A percentile compares a stretch with the other conserved stretches of the same genome.
These are phyloP conservation scores for Sphaerulina vaccinii DNA, from an alignment of 2,329 filamentous ascomycete species.

Conservation along the genomic window DNA sequence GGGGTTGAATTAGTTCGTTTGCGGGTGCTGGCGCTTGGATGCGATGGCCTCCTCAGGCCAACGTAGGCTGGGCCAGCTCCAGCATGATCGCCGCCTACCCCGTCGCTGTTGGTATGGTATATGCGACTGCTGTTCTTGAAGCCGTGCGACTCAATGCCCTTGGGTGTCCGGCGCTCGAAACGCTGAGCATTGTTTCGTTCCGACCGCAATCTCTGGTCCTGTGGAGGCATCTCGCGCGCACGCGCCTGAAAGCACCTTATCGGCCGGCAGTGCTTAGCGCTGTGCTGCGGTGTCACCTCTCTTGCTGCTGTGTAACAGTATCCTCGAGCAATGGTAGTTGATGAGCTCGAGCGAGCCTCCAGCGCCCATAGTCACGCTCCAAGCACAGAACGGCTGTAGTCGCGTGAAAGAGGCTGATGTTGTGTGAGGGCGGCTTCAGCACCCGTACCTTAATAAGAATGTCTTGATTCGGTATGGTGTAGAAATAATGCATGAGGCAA, in stretches of 20 bases:
- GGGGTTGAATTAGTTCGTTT: conserved; percentile 6
- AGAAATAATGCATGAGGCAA: background rate
- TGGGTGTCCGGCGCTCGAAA: background rate
- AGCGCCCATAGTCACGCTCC: background rate
- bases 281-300: conserved; percentile 6
- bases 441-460: too few species aligned
- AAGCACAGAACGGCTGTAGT: too few species aligned
- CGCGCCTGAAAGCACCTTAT: background rate
- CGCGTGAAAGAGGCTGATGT: too few species aligned
- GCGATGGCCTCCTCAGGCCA: conserved; percentile 6
- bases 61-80: background rate
- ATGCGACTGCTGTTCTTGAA: background rate
- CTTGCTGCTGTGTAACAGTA: background rate
- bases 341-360: background rate
- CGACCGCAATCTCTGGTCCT: background rate
- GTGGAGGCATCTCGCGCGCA: background rate
- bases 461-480: too few species aligned
- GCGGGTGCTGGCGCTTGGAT: background rate
- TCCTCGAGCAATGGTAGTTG: background rate
- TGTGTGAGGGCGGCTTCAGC: too few species aligned
- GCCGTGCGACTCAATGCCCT: background rate
- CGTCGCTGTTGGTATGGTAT: background rate
- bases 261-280: conserved; percentile 1
- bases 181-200: background rate
- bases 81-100: background rate